Evolutionary conservation across 2,329 filamentous ascomycete species (phyloP).

Genomic region (Talaromyces sp.): DNA sequence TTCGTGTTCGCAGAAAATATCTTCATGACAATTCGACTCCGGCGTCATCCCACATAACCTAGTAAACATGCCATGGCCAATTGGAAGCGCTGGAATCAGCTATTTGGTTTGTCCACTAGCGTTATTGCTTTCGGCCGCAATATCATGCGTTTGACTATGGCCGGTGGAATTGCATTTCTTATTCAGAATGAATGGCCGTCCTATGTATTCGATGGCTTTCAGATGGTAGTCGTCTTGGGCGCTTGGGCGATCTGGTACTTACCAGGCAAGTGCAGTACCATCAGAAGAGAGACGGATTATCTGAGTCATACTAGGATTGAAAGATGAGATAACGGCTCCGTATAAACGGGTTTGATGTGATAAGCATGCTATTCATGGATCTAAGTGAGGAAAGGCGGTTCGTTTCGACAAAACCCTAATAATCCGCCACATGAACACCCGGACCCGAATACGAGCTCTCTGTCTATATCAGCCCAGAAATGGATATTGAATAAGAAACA

Average conservation of each 20-base stretch:
- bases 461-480: background rate
- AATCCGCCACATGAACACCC: background rate
- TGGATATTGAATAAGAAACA: background rate
- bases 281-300: background rate
- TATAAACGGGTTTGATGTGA: background rate
- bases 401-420: background rate
- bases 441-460: background rate
- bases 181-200: background rate
- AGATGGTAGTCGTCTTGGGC: background rate
- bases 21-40: background rate
- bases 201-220: background rate
- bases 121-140: background rate
- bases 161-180: background rate
- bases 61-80: background rate
- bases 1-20: background rate
- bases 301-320: background rate
- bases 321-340: background rate
- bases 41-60: background rate
- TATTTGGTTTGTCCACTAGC: background rate
- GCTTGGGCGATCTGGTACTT: background rate
- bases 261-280: background rate
- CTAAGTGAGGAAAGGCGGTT: background rate
- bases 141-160: background rate
- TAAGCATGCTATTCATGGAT: background rate
- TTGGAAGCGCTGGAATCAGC: background rate